Evolutionary conservation across 2,329 filamentous ascomycete species (phyloP), one percentile per base, ranked within the genome.

Genomic region (Annulohypoxylon truncatum): DNA sequence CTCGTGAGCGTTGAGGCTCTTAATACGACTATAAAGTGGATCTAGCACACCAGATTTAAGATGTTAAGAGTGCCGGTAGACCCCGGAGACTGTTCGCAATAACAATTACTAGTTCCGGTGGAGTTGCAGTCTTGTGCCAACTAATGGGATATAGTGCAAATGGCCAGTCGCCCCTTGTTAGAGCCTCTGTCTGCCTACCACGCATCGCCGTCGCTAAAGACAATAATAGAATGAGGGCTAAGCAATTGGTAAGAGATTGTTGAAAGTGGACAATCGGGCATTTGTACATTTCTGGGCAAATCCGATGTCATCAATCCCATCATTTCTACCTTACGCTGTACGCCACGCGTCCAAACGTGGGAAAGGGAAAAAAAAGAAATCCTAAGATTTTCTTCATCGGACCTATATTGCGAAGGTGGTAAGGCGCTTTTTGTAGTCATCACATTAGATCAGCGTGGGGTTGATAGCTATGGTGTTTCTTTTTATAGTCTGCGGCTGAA

Each of bases 401-500:
- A 15, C 8, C 2, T 42, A 42, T 42, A 18, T 8, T 18, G 20
- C 18, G 10, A 40, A 42, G 38, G 18, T 22, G 18, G 38, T 42
- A 24, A 13, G 20, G 42, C 18, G 42, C 12, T 26, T 55, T 46
- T 38, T 38, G 35, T n/a, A 55, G 28, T 48, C 22, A 28, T 4
- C 5, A 48, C 2, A 28, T 33, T 58, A 48, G 50, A 40, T 60
- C 35, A 61, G 51, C 48, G 28, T 31, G 13, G 33, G 20, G 13
- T 42, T 42, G 42, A 35, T 33, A 13, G 42, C n/a, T 26, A 18
- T 29, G 20, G n/a, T 60, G 47, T 66, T 52, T 62, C 58, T 66
- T 68, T 61, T 66, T 61, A 66, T 68, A 66, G 47, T 3, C 18
- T 58, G 55, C 29, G 59, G 66, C 66, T 66, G 62, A 68, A 57